These are phyloP conservation scores for Lunasporangiospora selenospora DNA, from an alignment of 192 early-diverging fungal genomes.

Conservation along the genomic window DNA sequence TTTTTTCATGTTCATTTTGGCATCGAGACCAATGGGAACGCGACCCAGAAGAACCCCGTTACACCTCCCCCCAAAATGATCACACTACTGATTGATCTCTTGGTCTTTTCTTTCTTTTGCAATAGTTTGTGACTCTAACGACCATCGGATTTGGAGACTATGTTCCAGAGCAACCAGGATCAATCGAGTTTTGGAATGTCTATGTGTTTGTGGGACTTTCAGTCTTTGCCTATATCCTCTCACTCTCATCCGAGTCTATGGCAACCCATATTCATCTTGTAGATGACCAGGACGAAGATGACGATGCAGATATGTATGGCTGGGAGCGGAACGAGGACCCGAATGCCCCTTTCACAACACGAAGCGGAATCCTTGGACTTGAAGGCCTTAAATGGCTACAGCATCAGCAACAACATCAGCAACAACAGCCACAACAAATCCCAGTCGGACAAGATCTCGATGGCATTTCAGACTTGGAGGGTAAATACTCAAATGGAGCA, in stretches of 20 bases:
- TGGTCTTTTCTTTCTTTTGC: neutral
- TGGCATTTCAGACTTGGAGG: too few relatives aligned
- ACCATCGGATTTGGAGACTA: conserved; percentile 46
- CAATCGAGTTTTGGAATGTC: conserved; percentile 48
- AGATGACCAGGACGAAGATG: conserved; percentile 20
- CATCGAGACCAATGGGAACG: too few relatives aligned
- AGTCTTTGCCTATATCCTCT: conserved; percentile 42
- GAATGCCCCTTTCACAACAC: neutral
- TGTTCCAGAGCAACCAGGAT: conserved; percentile 30
- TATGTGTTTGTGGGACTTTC: conserved; percentile 42
- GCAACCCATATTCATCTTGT: conserved; percentile 31
- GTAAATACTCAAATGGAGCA: too few relatives aligned
- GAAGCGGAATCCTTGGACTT: conserved; percentile 4
- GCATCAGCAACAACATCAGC: conserved; percentile 4
- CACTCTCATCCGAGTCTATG: conserved; percentile 35
- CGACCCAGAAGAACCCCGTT: too few relatives aligned
- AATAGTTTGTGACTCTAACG: conserved; percentile 22
- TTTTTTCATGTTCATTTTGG: too few relatives aligned
- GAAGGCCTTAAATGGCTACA: conserved; percentile 23
- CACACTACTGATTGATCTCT: too few relatives aligned
- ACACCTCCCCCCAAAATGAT: too few relatives aligned
- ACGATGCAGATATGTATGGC: conserved; percentile 15
- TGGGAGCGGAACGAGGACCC: conserved; percentile 28
- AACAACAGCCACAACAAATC: conserved; percentile 1
- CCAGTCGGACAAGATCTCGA: too few relatives aligned